Conservation (phyloP, 2,329 filamentous ascomycete species). For the Curvularia hawaiiensis region DNA sequence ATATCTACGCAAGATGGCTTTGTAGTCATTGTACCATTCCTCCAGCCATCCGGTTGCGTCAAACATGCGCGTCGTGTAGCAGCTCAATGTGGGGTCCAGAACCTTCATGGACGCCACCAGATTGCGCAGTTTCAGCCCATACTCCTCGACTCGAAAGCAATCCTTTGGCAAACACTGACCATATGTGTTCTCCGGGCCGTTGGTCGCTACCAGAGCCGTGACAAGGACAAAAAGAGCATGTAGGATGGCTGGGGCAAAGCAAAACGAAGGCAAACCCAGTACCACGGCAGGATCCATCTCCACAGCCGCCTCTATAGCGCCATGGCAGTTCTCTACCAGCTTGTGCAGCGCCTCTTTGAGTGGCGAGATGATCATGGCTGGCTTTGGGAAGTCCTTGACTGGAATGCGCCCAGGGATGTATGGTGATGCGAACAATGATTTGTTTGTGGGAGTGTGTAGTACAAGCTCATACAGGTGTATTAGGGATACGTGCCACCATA, state of each 20-base stretch:
- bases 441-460: constrained; percentile 36
- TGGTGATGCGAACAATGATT: constrained; percentile 32
- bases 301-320: constrained; percentile 26
- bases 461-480: constrained; percentile 29
- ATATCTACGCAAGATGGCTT: constrained; percentile 30
- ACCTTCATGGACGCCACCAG: constrained; percentile 20
- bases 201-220: constrained; percentile 27
- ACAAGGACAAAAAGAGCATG: constrained; percentile 36
- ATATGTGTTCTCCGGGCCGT: constrained; percentile 33
- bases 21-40: constrained; percentile 34
- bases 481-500: constrained; percentile 34
- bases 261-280: constrained; percentile 31
- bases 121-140: constrained; percentile 23
- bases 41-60: constrained; percentile 36
- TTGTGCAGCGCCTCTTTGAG: constrained; percentile 22
- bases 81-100: constrained; percentile 33
- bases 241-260: constrained; percentile 30
- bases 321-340: constrained; percentile 31
- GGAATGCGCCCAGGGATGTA: constrained; percentile 33
- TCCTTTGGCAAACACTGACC: constrained; percentile 25
- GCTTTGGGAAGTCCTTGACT: constrained; percentile 35
- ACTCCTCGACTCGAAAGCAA: constrained; percentile 29
- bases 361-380: constrained; percentile 22
- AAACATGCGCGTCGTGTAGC: constrained; percentile 33
- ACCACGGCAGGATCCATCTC: constrained; percentile 31